Percentiles rank a stretch among this genome's conserved stretches.
Evolutionary conservation across 2,329 filamentous ascomycete species (phyloP).

Genomic region (Curvularia verruculosa): DNA sequence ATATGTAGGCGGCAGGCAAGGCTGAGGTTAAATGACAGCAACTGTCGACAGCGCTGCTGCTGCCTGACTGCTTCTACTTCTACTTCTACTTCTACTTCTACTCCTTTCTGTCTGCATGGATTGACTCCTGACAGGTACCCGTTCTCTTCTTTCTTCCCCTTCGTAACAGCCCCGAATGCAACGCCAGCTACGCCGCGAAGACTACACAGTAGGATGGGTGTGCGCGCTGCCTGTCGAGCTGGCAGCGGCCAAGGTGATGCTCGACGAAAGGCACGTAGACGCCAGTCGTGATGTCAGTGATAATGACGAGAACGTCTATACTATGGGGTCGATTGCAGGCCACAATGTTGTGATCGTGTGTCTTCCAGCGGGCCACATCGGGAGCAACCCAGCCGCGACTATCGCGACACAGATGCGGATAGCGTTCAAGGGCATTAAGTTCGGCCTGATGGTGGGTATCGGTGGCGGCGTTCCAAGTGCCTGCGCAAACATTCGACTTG

Average conservation of each 20-base stretch:
- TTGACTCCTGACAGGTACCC: background rate
- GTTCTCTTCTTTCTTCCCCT: background rate
- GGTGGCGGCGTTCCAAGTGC: background rate
- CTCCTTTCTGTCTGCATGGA: background rate
- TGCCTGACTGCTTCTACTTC: too few species aligned
- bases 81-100: background rate
- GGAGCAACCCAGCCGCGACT: too few species aligned
- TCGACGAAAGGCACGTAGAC: constrained; percentile 21
- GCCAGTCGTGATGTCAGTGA: constrained; percentile 33
- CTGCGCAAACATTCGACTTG: background rate
- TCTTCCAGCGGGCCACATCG: background rate
- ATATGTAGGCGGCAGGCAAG: background rate
- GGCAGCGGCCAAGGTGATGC: constrained; percentile 17
- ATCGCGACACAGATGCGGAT: background rate
- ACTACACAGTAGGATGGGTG: constrained; percentile 25
- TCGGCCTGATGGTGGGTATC: background rate
- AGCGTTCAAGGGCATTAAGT: background rate
- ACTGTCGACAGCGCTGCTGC: background rate
- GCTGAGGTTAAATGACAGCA: constrained; percentile 1
- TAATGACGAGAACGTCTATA: constrained; percentile 29
- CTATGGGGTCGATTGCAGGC: constrained; percentile 34
- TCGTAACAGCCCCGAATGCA: constrained; percentile 1
- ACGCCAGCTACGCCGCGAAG: constrained; percentile 15
- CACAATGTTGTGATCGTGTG: too few species aligned
- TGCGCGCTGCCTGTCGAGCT: constrained; percentile 23